Percentiles rank a stretch among this genome's conserved stretches.
phyloP scores from a whole-genome alignment of 208 protist genomes.

The Acanthamoeba royreba region DNA sequence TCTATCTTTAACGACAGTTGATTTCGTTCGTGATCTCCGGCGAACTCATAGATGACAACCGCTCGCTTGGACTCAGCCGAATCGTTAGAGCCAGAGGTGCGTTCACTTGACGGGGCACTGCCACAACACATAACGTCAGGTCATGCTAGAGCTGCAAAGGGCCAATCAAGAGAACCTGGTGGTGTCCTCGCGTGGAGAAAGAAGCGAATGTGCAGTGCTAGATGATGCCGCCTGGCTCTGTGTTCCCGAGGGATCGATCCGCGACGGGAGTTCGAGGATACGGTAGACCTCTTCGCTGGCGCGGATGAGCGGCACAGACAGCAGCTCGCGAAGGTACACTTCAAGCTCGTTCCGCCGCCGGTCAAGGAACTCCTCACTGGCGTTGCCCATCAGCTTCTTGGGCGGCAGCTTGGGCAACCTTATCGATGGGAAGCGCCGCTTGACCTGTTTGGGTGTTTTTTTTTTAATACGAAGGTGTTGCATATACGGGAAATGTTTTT shows the following conservation, averaged over 20 bases:
- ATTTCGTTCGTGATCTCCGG: no score
- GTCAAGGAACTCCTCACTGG: constrained; percentile 17
- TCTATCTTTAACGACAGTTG: no score
- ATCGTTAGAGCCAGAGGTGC: no score
- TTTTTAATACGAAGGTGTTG: not conserved
- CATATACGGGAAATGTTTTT: not conserved
- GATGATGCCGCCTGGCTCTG: no score
- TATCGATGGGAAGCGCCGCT: not conserved
- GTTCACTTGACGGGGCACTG: no score
- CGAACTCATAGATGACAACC: no score
- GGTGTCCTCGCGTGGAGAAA: no score
- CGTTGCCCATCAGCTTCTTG: constrained; percentile 44
- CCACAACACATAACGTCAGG: no score
- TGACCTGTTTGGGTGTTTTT: not conserved
- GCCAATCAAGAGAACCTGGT: no score
- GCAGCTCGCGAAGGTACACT: not conserved
- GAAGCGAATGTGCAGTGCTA: no score
- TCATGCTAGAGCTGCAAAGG: no score
- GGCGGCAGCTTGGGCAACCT: not conserved
- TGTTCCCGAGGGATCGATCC: not conserved
- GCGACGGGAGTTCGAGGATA: not conserved
- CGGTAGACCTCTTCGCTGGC: constrained; percentile 7
- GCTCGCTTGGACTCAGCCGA: no score
- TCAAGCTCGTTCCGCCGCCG: not conserved
- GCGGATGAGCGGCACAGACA: not conserved